A percentile compares a stretch with the other conserved stretches of the same genome.
phyloP scores from a whole-genome alignment of 805 yeast genomes.

The Ogataea paradorogensis region DNA sequence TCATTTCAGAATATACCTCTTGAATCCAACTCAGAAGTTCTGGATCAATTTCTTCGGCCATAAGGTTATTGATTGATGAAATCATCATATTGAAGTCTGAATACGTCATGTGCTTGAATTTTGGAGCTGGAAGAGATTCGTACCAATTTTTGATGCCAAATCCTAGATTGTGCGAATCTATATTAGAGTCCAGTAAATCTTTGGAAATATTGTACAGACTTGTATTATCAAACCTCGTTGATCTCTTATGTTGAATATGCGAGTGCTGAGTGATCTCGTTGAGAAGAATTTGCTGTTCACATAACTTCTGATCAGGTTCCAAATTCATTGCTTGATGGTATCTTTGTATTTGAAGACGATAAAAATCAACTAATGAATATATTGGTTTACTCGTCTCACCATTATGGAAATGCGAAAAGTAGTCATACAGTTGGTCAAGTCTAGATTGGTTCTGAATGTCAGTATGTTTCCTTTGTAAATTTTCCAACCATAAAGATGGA shows the following conservation, averaged over 20 bases:
- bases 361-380: background rate
- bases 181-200: background rate
- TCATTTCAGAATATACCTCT: conserved; percentile 8
- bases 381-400: background rate
- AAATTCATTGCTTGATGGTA: conserved; percentile 1
- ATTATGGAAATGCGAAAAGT: conserved; percentile 1
- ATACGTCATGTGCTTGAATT: background rate
- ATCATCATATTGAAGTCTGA: conserved; percentile 1
- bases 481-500: background rate
- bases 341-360: background rate
- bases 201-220: background rate
- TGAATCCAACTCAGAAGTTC: conserved; percentile 7
- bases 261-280: conserved; percentile 7
- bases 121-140: background rate
- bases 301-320: background rate
- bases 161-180: background rate
- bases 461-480: background rate
- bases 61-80: background rate
- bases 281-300: conserved; percentile 1
- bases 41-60: background rate
- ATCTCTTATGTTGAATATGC: background rate
- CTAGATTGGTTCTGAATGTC: background rate
- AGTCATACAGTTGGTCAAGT: conserved; percentile 1
- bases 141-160: conserved; percentile 5
- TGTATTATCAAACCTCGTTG: background rate